Evolutionary conservation across 208 protist species (phyloP), one percentile per base, ranked within the genome.

Genomic region (Wallacemonas sp.): DNA sequence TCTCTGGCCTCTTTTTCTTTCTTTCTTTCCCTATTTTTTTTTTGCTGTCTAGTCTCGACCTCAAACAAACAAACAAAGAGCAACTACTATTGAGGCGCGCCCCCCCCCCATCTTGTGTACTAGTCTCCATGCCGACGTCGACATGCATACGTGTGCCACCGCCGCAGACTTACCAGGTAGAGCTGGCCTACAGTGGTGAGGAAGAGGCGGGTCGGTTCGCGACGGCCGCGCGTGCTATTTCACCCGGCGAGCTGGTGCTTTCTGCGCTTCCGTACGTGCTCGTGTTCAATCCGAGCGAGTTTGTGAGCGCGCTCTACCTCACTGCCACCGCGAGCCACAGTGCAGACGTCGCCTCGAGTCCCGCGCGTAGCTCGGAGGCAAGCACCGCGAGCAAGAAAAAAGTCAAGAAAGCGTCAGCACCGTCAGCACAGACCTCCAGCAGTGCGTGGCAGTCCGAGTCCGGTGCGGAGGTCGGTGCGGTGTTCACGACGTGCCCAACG

Each of bases 241-340:
- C 54, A 8, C 76, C 86, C 9, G 82, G 86, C 28, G 80, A 93
- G 27, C 70, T 85, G 27, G 82, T 90, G 22, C 69, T 93, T 39
- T n/a, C 73, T 0, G 64, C 84, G 11, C 78, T 77, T 4, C 84
- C 81, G 12, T 88, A 79, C 66, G 73, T 47, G 2, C 39, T 84
- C 17, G 66, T 79, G 19, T 56, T 86, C 34, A 86, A 80, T 54
- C 78, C 81, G 0, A 82, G 73, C 60, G 72, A 76, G 33, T 70
- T 66, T 39, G 36, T 66, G 28, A 86, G 73, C 46, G 84, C 66
- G 14, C 78, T 91, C 28, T 77, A 80, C 49, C 68, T 90, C 15
- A 63, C 66, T 17, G 55, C 72, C 2, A 73, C 54, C 22, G 78
- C 75, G 36, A 70, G 24, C 42, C 17, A 41, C 36, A 41, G 36